Conservation (phyloP, 2,329 filamentous ascomycete species). For the Ilyonectria destructans region DNA sequence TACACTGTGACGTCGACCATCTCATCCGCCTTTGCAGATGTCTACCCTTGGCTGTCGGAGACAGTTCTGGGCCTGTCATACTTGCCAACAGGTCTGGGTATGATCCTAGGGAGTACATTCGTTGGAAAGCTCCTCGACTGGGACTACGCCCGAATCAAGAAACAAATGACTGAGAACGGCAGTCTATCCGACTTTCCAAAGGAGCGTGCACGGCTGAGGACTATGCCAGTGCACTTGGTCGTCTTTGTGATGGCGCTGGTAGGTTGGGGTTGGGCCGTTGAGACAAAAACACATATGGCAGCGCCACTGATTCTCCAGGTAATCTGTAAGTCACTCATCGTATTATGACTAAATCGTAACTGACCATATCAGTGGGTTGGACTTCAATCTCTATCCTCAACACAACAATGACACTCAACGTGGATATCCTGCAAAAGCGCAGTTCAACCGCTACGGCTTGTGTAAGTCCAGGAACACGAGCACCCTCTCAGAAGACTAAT, state of each 20-base stretch:
- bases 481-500: neutral
- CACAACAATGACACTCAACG: conserved; percentile 32
- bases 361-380: conserved; percentile 25
- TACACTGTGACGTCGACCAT: conserved; percentile 56
- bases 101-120: conserved; percentile 65
- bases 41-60: conserved; percentile 51
- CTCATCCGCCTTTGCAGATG: conserved; percentile 51
- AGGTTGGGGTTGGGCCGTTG: conserved; percentile 29
- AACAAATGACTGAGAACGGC: neutral
- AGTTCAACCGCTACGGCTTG: conserved; percentile 30
- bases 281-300: conserved; percentile 19
- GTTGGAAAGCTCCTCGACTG: conserved; percentile 41
- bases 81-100: conserved; percentile 52
- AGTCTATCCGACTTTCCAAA: conserved; percentile 13
- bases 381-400: conserved; percentile 32
- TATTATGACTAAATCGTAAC: neutral
- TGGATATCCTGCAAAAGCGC: conserved; percentile 25
- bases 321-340: conserved; percentile 12
- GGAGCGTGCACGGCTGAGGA: conserved; percentile 24
- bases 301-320: conserved; percentile 29
- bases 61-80: conserved; percentile 51
- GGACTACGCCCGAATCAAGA: conserved; percentile 30
- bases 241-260: conserved; percentile 27
- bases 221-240: conserved; percentile 21
- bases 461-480: conserved; percentile 1